Evolutionary conservation across 306 rosid genomes (phyloP), one percentile per base, ranked within the genome.

Genomic region (Vachellia collinsii): DNA sequence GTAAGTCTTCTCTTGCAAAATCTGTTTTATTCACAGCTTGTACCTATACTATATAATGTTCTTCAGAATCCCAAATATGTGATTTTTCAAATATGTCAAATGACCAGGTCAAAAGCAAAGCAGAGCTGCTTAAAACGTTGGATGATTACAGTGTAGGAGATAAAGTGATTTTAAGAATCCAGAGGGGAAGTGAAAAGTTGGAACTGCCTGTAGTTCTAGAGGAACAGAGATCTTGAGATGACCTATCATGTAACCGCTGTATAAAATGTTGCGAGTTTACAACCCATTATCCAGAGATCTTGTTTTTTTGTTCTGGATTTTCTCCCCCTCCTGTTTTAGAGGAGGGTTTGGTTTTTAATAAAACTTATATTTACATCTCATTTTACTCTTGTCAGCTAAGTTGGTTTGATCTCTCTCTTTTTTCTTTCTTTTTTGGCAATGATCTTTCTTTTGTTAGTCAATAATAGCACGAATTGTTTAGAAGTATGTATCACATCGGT

Each of bases 81-180:
- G 29, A 17, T 41, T 68, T 2, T 3, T 41, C 11, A 20, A 68
- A 68, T 10, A 0, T 68, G 37, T 43, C 72, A 65, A 77, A 56
- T 83, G 74, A 50, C 11, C 86, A 94, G 99, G 95, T 94, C 3
- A 93, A 89, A 85, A 90, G 46, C 94, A 92, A 84, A 88, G 97
- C 91, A 82, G 97, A 93, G 70, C 78, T 95, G 87, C 83, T 88
- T 87, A 93, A 88, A 81, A 71, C 86, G 38, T 82, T 90, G 84
- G 97, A 95, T 86, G 98, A 95, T 4, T 90, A 91, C 77, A 91
- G 74, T 39, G 88, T 89, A 1, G 97, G 99, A 34, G 97, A 90
- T 68, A 80, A 86, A 82, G 93, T 93, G 63, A 83, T 72, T 9
- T 81, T 95, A 71, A 79, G 83, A 84, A 84, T 95, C 81, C 90